Base-by-base conservation (phyloP, 345 rosid species). In the Arabidopsis thaliana region DNA sequence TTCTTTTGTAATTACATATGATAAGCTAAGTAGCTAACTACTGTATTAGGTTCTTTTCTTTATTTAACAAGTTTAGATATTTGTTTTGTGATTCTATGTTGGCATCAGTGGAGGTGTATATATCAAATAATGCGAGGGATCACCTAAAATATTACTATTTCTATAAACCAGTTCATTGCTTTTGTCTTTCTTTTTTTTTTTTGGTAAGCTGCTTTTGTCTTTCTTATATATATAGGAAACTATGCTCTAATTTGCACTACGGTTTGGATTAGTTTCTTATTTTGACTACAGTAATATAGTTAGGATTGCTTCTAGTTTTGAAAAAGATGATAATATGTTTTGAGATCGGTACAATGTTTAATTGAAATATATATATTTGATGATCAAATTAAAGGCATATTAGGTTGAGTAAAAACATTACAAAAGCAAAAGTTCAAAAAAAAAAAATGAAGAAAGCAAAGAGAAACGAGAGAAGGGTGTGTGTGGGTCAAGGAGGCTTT, bases 401-500 rank as follows among this genome's bases (percentile, higher is more conserved):
- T 36, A 69, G 56, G 65, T 63, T 30, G 67, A 68, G 79, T 60
- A 41, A 69, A 69, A 76, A 70, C 59, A 70, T 76, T 57, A 60
- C 52, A 63, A 77, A 70, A 63, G 71, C 64, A 76, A 71, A 65
- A 77, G 63, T 51, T 74, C 4, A 22, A 36, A 36, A 4, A 46
- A n/a, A 45, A 45, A 58, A 42, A 69, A 52, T 45, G 70, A 69
- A 76, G 70, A 69, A 61, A 50, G 73, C 6, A 62, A 69, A 55
- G 51, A 71, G 65, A 53, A 64, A 69, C 76, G 40, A 49, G 55
- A 65, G 68, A 76, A 69, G 65, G n/a, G 52, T 45, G 41, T 46
- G 67, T 42, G 76, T 77, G 80, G 80, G 76, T 48, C 76, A 77
- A 58, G 71, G 52, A 62, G 51, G 65, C 51, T 56, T 76, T 62